Percentiles rank a stretch among this genome's conserved stretches.
Conservation (phyloP, 2,329 filamentous ascomycete genomes). For the Septoria linicola region DNA sequence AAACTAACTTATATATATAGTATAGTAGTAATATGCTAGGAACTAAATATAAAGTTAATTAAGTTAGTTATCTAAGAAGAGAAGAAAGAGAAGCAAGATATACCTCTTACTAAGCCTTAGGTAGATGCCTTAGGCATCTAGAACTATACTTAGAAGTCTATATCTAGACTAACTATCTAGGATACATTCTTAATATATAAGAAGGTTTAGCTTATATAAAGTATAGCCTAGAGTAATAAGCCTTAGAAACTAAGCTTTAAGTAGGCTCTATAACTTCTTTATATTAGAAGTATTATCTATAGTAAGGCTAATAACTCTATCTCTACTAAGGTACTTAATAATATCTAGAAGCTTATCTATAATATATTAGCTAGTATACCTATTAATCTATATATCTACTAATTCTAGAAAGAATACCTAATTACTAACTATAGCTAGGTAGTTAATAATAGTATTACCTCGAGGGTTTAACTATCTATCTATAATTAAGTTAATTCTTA, state of each 20-base stretch:
- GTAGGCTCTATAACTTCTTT: constrained; percentile 3
- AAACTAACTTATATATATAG: too few species aligned
- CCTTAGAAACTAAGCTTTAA: constrained; percentile 1
- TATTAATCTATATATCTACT: constrained; percentile 9
- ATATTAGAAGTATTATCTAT: constrained; percentile 7
- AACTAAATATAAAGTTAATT: too few species aligned
- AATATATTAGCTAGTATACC: constrained; percentile 5
- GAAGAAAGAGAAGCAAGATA: too few species aligned
- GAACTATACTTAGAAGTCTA: too few species aligned
- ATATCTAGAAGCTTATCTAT: constrained; percentile 11
- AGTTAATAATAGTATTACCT: constrained; percentile 2
- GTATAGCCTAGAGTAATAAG: neutral
- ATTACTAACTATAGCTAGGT: neutral
- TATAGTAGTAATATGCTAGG: too few species aligned
- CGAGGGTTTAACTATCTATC: constrained; percentile 1
- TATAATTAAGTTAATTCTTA: neutral
- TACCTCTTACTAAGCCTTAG: too few species aligned
- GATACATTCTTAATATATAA: too few species aligned
- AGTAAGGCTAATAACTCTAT: constrained; percentile 7
- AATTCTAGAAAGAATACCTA: constrained; percentile 1
- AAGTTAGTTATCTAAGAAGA: too few species aligned
- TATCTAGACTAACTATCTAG: too few species aligned
- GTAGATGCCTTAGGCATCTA: too few species aligned
- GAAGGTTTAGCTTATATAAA: too few species aligned
- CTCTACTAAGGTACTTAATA: neutral